These are phyloP conservation scores for Tetrapisispora taiwanensis DNA, from an alignment of 805 yeast species.

Conservation along the genomic window DNA sequence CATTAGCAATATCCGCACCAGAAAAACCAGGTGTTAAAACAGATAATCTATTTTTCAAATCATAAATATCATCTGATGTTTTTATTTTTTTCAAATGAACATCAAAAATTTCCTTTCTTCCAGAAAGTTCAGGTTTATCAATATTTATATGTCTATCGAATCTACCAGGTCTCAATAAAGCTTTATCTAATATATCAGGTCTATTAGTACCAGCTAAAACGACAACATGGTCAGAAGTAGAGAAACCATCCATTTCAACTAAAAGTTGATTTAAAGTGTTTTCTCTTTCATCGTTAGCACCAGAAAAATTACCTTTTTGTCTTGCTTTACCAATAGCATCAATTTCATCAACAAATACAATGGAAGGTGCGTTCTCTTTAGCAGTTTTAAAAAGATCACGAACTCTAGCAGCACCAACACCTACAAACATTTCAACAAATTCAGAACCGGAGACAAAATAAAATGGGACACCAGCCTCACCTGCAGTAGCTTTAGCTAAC, in stretches of 20 bases:
- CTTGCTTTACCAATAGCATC: conserved; percentile 92
- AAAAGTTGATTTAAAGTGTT: conserved; percentile 83
- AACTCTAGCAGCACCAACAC: conserved; percentile 92
- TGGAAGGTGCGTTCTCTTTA: conserved; percentile 80
- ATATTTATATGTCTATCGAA: conserved; percentile 83
- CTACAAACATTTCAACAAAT: conserved; percentile 94
- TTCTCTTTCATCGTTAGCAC: conserved; percentile 88
- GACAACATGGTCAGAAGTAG: conserved; percentile 79
- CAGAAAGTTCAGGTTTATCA: conserved; percentile 82
- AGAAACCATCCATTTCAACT: conserved; percentile 95
- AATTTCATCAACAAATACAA: conserved; percentile 86
- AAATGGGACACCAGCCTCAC: conserved; percentile 93
- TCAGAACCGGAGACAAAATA: conserved; percentile 88
- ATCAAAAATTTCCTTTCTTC: conserved; percentile 74
- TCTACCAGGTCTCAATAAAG: conserved; percentile 88
- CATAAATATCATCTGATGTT: conserved; percentile 35
- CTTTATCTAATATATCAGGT: conserved; percentile 82
- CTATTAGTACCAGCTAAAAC: conserved; percentile 93
- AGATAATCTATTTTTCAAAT: conserved; percentile 73
- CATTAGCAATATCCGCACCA: conserved; percentile 94
- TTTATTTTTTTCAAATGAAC: conserved; percentile 55
- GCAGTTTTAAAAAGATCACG: conserved; percentile 88
- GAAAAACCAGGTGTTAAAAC: conserved; percentile 92
- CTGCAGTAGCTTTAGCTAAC: conserved; percentile 90
- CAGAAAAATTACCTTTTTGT: conserved; percentile 65